A percentile compares a stretch with the other conserved stretches of the same genome.
These are phyloP conservation scores for Aspergillus chevalieri DNA, from an alignment of 2,329 filamentous ascomycete genomes.

Conservation along the genomic window DNA sequence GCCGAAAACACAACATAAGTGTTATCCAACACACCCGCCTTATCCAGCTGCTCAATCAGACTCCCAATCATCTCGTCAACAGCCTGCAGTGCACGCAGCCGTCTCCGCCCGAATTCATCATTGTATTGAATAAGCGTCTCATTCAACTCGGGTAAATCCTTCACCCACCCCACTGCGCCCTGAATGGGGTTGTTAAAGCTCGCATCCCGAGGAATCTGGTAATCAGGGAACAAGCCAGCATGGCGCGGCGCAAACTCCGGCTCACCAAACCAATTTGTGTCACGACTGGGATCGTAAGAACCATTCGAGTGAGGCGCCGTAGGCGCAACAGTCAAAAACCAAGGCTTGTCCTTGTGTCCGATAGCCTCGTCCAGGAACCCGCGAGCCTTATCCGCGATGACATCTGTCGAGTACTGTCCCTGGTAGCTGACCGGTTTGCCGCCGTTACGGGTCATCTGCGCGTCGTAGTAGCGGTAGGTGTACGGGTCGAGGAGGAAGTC, in stretches of 20 bases:
- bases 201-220: slow-evolving; percentile 52
- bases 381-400: slow-evolving; percentile 52
- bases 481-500: slow-evolving; percentile 59
- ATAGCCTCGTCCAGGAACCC: slow-evolving; percentile 57
- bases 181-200: slow-evolving; percentile 56
- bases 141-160: slow-evolving; percentile 38
- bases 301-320: slow-evolving; percentile 57
- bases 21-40: slow-evolving; percentile 39
- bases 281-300: slow-evolving; percentile 8
- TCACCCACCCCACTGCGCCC: slow-evolving; percentile 43
- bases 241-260: slow-evolving; percentile 48
- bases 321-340: slow-evolving; percentile 61
- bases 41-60: slow-evolving; percentile 37
- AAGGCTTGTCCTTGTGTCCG: slow-evolving; percentile 46
- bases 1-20: slow-evolving; percentile 56
- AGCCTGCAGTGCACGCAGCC: slow-evolving; percentile 46
- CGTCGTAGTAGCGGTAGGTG: slow-evolving; percentile 61
- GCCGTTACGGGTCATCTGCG: slow-evolving; percentile 55
- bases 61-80: slow-evolving; percentile 50
- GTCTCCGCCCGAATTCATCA: slow-evolving; percentile 46
- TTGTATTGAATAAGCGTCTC: slow-evolving; percentile 44
- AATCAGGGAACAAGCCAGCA: slow-evolving; percentile 52
- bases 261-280: slow-evolving; percentile 18
- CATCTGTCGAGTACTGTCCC: slow-evolving; percentile 51
- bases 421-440: slow-evolving; percentile 49